Percentiles rank a stretch among this genome's conserved stretches.
Conservation (phyloP, 2,329 filamentous ascomycete species). For the Aspergillus sp. region DNA sequence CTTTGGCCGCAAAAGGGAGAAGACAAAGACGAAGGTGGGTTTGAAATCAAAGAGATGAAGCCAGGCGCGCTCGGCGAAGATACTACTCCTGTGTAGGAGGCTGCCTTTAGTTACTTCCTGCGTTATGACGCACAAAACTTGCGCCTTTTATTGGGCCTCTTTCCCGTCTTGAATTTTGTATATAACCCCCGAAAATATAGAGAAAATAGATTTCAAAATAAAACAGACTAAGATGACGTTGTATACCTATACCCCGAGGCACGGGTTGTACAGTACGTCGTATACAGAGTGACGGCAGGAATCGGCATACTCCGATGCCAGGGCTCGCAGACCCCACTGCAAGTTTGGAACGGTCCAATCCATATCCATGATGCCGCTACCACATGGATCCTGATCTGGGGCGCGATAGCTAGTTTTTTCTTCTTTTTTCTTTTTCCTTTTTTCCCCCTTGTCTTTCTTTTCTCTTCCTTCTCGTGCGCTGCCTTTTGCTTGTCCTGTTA, state of each 20-base stretch:
- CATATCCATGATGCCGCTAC: slow-evolving; percentile 7
- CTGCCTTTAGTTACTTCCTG: background rate
- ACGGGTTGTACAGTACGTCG: background rate
- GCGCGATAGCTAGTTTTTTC: slow-evolving; percentile 1
- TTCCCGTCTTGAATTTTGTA: background rate
- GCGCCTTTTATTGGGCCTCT: background rate
- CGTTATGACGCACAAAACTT: background rate
- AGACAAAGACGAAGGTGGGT: slow-evolving; percentile 62
- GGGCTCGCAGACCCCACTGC: background rate
- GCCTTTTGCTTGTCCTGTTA: background rate
- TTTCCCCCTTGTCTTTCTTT: background rate
- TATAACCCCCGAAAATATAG: background rate
- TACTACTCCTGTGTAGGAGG: background rate
- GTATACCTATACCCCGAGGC: background rate
- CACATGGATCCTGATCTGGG: slow-evolving; percentile 9
- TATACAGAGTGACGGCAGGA: background rate
- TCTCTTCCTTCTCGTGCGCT: slow-evolving; percentile 10
- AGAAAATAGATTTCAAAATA: background rate
- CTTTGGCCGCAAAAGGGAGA: slow-evolving; percentile 74
- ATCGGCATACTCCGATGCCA: slow-evolving; percentile 5
- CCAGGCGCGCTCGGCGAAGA: slow-evolving; percentile 19
- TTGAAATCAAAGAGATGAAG: slow-evolving; percentile 40
- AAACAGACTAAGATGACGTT: background rate
- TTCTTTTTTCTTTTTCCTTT: slow-evolving; percentile 5
- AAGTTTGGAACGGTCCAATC: slow-evolving; percentile 3